phyloP scores from a whole-genome alignment of 139 green algal genomes.

The Micractinium sp. region DNA sequence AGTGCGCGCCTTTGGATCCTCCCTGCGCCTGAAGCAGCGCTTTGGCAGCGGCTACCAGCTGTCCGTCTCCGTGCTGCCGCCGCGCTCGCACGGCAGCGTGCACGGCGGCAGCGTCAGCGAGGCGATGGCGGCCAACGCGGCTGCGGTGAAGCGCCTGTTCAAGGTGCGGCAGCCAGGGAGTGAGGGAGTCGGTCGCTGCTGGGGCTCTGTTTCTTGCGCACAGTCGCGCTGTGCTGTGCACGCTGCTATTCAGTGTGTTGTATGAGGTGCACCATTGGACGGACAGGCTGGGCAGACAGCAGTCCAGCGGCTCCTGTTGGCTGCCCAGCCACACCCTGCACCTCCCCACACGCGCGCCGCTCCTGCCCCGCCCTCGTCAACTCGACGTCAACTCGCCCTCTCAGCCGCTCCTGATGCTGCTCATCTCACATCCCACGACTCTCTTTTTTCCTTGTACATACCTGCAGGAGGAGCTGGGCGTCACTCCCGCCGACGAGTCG shows the following conservation, averaged over 20 bases:
- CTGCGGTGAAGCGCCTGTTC: conserved; percentile 57
- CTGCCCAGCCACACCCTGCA: too few species aligned
- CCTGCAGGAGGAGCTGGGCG: conserved; percentile 40
- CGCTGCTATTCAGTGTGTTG: too few species aligned
- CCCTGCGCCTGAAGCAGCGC: conserved; percentile 90
- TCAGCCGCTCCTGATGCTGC: too few species aligned
- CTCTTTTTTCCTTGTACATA: too few species aligned
- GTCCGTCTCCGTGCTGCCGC: conserved; percentile 25
- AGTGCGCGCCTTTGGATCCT: conserved; percentile 83
- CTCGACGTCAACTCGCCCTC: too few species aligned
- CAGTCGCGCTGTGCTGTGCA: too few species aligned
- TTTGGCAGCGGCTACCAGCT: conserved; percentile 86
- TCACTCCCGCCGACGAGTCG: conserved; percentile 68
- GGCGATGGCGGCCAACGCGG: conserved; percentile 28
- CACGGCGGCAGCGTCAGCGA: neutral
- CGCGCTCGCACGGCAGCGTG: neutral
- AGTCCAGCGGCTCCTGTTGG: too few species aligned
- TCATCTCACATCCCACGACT: neutral
- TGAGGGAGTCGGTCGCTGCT: too few species aligned
- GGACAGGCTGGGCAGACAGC: neutral
- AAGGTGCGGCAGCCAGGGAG: neutral
- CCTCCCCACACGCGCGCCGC: too few species aligned
- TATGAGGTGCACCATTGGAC: neutral
- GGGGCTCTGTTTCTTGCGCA: too few species aligned
- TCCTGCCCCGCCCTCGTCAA: too few species aligned